Evolutionary conservation across 371 early-diverging fungal species (phyloP).

Genomic region (Rhizopus delemar): DNA sequence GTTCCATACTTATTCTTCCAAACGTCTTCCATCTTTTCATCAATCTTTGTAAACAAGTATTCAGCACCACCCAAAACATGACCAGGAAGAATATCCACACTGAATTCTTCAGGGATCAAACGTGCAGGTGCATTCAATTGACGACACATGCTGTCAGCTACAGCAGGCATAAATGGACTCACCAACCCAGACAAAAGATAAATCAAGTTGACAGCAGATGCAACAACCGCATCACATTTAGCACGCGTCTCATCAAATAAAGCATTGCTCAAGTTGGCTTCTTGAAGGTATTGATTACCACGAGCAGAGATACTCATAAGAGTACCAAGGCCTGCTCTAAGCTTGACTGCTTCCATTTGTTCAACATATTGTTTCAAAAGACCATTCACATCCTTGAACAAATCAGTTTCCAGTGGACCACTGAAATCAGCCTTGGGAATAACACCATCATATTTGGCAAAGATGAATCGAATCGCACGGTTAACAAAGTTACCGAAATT

Average conservation of each 20-base stretch:
- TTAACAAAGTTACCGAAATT: constrained; percentile 99
- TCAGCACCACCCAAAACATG: constrained; percentile 87
- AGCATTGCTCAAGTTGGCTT: constrained; percentile 85
- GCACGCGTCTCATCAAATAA: constrained; percentile 75
- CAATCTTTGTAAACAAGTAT: constrained; percentile 89
- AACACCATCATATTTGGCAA: constrained; percentile 80
- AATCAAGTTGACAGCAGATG: constrained; percentile 80
- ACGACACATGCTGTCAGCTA: constrained; percentile 73
- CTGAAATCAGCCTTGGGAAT: constrained; percentile 64
- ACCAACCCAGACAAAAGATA: constrained; percentile 87
- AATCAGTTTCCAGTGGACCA: constrained; percentile 55
- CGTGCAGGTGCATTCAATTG: constrained; percentile 84
- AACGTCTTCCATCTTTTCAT: constrained; percentile 75
- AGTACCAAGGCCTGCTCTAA: constrained; percentile 80
- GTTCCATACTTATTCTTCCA: constrained; percentile 76
- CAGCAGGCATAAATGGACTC: constrained; percentile 95
- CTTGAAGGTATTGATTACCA: constrained; percentile 97
- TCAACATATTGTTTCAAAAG: constrained; percentile 78
- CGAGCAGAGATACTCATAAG: constrained; percentile 94
- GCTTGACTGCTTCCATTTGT: constrained; percentile 82
- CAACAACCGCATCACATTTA: constrained; percentile 88
- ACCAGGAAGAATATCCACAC: constrained; percentile 70
- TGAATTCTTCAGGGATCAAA: constrained; percentile 73
- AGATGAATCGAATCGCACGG: constrained; percentile 94
- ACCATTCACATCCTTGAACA: constrained; percentile 84